A percentile compares a stretch with the other conserved stretches of the same genome.
These are phyloP conservation scores for Malus asiatica DNA, from an alignment of 306 rosid genomes.

Conservation along the genomic window DNA sequence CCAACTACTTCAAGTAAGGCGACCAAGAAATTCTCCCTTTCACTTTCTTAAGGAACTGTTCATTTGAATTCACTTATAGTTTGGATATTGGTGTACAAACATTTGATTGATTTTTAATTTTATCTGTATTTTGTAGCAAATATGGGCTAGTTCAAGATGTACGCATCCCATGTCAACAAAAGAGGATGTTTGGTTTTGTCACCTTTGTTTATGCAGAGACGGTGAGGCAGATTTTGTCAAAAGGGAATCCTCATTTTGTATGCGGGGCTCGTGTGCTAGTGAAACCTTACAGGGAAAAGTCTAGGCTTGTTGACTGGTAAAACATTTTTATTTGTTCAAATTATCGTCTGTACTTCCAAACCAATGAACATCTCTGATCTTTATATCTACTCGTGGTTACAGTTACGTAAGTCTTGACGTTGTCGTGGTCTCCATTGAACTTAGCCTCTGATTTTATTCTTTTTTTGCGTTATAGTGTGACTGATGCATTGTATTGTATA, in stretches of 20 bases:
- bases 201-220: background rate
- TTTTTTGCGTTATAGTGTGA: background rate
- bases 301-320: slow-evolving; percentile 35
- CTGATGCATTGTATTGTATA: background rate
- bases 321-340: background rate
- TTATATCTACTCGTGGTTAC: background rate
- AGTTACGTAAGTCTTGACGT: background rate
- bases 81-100: background rate
- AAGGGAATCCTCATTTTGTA: slow-evolving; percentile 39
- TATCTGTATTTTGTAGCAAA: slow-evolving; percentile 20
- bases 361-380: background rate
- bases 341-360: background rate
- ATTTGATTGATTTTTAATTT: background rate
- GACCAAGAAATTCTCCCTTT: no score
- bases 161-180: slow-evolving; percentile 44
- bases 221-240: slow-evolving; percentile 7
- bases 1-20: slow-evolving; percentile 39
- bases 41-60: background rate
- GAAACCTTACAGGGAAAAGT: slow-evolving; percentile 42
- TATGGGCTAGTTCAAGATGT: slow-evolving; percentile 51
- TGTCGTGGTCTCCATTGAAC: background rate
- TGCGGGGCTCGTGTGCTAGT: slow-evolving; percentile 43
- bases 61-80: background rate
- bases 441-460: background rate
- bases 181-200: slow-evolving; percentile 51